These are phyloP conservation scores for Friedmanniomyces simplex DNA, from an alignment of 495 filamentous ascomycete genomes.

Conservation along the genomic window DNA sequence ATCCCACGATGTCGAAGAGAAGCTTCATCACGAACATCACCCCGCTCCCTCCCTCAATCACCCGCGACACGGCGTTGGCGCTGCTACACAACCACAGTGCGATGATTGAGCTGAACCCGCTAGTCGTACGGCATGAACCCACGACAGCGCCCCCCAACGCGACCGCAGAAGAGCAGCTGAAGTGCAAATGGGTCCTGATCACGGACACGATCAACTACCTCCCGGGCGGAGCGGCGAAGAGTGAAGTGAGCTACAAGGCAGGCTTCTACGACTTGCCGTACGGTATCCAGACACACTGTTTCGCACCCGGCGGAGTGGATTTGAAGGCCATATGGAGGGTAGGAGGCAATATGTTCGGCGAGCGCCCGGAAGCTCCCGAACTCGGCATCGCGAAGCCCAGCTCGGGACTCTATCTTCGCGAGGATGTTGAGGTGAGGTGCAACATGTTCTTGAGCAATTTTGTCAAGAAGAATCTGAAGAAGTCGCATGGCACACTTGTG, in stretches of 20 bases:
- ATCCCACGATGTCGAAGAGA: constrained; percentile 8
- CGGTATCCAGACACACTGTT: constrained; percentile 65
- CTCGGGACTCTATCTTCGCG: constrained; percentile 60
- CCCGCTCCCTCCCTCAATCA: constrained; percentile 55
- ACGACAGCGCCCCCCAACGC: constrained; percentile 54
- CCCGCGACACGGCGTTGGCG: constrained; percentile 54
- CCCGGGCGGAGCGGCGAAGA: constrained; percentile 50
- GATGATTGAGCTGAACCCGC: constrained; percentile 75
- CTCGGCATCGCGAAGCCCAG: constrained; percentile 49
- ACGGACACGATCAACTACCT: constrained; percentile 65
- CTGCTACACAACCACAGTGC: constrained; percentile 61
- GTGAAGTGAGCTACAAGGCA: constrained; percentile 62
- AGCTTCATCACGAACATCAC: constrained; percentile 56
- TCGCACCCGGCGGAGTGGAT: constrained; percentile 57
- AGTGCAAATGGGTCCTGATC: constrained; percentile 61
- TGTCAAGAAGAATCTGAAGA: constrained; percentile 66
- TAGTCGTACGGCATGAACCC: constrained; percentile 57
- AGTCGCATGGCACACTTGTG: constrained; percentile 55
- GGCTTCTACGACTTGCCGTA: constrained; percentile 60
- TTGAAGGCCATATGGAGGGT: constrained; percentile 67
- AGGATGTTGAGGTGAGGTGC: constrained; percentile 68
- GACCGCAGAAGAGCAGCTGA: constrained; percentile 48
- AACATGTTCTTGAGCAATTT: constrained; percentile 62
- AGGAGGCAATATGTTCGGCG: constrained; percentile 53
- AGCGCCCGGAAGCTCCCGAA: constrained; percentile 48